Evolutionary conservation across 495 filamentous ascomycete species (phyloP).

Genomic region (Podospora pseudocomata): DNA sequence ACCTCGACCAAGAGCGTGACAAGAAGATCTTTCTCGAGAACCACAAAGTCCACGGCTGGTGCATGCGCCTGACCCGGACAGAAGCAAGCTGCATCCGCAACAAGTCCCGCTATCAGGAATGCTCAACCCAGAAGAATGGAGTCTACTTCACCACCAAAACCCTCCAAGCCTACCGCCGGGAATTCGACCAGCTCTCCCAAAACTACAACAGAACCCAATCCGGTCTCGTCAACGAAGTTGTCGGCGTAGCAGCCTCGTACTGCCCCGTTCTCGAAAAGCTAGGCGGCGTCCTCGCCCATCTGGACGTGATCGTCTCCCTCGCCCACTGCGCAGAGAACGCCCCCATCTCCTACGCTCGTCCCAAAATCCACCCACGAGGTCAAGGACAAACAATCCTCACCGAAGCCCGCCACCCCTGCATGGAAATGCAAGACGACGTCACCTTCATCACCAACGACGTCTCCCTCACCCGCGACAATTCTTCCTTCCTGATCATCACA

Average conservation of each 20-base stretch:
- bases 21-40: slow-evolving; percentile 99
- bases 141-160: slow-evolving; percentile 92
- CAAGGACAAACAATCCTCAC: slow-evolving; percentile 85
- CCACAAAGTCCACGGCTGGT: slow-evolving; percentile 93
- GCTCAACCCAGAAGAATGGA: slow-evolving; percentile 97
- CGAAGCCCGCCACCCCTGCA: slow-evolving; percentile 93
- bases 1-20: slow-evolving; percentile 88
- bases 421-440: slow-evolving; percentile 99
- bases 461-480: slow-evolving; percentile 69
- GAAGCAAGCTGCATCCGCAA: slow-evolving; percentile 92
- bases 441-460: slow-evolving; percentile 99
- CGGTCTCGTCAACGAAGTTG: slow-evolving; percentile 88
- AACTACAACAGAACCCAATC: slow-evolving; percentile 96
- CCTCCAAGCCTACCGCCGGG: slow-evolving; percentile 79
- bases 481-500: slow-evolving; percentile 94
- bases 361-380: slow-evolving; percentile 87
- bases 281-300: slow-evolving; percentile 82
- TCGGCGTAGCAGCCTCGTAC: slow-evolving; percentile 89
- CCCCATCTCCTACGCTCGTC: slow-evolving; percentile 83
- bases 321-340: slow-evolving; percentile 93
- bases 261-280: slow-evolving; percentile 88
- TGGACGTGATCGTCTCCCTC: slow-evolving; percentile 95
- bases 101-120: slow-evolving; percentile 86
- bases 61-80: slow-evolving; percentile 86
- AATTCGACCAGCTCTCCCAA: slow-evolving; percentile 89